phyloP scores from a whole-genome alignment of 176 grass and related monocot species.

The Bromus sterilis region DNA sequence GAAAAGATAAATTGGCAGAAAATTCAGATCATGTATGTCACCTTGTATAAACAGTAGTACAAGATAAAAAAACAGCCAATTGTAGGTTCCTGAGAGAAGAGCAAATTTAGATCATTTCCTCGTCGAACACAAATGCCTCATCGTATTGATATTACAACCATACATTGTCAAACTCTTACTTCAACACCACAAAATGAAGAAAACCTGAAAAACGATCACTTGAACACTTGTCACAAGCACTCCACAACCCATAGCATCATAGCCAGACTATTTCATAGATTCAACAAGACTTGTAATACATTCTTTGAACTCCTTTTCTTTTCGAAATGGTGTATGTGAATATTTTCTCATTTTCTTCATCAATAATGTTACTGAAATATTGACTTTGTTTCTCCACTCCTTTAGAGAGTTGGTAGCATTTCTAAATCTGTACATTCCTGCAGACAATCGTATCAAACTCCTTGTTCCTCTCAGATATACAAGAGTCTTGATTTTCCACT shows the following conservation, averaged over 20 bases:
- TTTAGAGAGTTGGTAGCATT: conserved; percentile 12
- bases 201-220: neutral
- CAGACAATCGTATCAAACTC: conserved; percentile 32
- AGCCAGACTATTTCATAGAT: conserved; percentile 33
- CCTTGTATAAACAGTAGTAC: no score
- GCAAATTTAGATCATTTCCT: no score
- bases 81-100: no score
- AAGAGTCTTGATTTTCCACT: conserved; percentile 27
- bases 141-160: no score
- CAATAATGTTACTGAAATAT: conserved; percentile 11
- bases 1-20: no score
- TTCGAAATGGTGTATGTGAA: conserved; percentile 17
- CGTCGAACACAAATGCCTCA: no score
- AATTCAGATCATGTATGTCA: no score
- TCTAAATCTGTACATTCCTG: conserved; percentile 36
- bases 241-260: no score
- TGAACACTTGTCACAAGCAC: neutral
- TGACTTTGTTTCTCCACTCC: conserved; percentile 37
- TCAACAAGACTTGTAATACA: conserved; percentile 13
- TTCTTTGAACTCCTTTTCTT: conserved; percentile 25
- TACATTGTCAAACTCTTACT: neutral
- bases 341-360: conserved; percentile 44
- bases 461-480: no score
- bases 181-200: no score
- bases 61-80: no score